Evolutionary conservation across 2,329 filamentous ascomycete genomes (phyloP), one percentile per base, ranked within the genome.

Genomic region (Calonectria hongkongensis): DNA sequence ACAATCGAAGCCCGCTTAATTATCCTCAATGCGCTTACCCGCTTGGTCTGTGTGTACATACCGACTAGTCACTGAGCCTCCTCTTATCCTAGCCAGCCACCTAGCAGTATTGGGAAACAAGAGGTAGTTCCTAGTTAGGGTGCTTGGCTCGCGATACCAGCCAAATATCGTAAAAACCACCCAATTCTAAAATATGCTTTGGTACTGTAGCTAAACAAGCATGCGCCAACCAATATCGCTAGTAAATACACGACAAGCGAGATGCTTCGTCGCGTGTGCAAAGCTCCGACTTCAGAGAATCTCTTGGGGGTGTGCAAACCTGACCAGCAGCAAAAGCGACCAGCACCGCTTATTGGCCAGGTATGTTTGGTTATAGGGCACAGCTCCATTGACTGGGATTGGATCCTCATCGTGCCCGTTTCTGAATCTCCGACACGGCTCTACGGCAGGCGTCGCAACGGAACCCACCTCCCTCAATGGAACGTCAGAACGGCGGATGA

Each of bases 361-460:
- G 70, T 58, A 68, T 48, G 70, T 51, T 60, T 45, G 48, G 66
- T 15, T 72, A 72, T 72, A 72, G 65, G 36, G 36, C 54, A 41
- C 13, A 45, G 58, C 41, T 63, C 58, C 58, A 72, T 72, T 64
- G 43, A 50, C 45, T 36, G 56, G 41, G 25, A 45, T 21, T 25
- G 18, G 45, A 48, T 50, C 33, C 25, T 68, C 30, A 54, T 28
- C 25, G 70, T 45, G 48, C 70, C 65, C 62, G 70, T 65, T 51
- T 68, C 43, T 68, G 70, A 68, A 72, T 72, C 48, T 68, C 70
- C 70, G 70, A 67, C 65, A 58, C 50, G 64, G 54, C 70, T 65
- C 56, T 54, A 30, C 60, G 48, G 39, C 33, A 64, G 68, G 50
- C 45, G 47, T 62, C 33, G 25, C 56, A 64, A 51, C 56, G 63